phyloP scores from a whole-genome alignment of 176 grass and related monocot genomes.

The Bromus sterilis region DNA sequence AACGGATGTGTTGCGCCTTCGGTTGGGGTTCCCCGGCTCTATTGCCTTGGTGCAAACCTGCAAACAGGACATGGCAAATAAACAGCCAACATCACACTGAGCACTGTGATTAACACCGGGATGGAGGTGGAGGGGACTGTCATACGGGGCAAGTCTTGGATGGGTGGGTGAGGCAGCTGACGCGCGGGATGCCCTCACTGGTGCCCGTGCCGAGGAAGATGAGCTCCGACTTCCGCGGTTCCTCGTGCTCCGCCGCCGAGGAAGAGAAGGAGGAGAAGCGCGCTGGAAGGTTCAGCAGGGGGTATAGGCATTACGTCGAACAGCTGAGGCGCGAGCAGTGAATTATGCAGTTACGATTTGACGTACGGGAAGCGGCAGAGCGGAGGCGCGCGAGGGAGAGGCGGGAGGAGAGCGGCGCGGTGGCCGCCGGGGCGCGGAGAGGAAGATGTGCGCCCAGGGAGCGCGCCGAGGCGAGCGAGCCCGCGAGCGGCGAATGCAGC shows the following conservation, averaged over 20 bases:
- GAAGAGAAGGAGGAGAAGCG: constrained; percentile 1
- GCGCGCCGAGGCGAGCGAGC: background rate
- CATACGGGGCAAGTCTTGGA: constrained; percentile 61
- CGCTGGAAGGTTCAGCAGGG: background rate
- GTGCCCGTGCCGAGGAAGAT: constrained; percentile 96
- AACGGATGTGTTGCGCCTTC: constrained; percentile 84
- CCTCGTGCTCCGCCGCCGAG: background rate
- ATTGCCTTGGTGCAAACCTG: constrained; percentile 76
- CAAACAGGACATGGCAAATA: background rate
- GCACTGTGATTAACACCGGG: background rate
- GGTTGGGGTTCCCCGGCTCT: constrained; percentile 57
- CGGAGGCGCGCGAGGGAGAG: background rate
- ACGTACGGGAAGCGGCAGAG: background rate
- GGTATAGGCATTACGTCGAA: constrained; percentile 28
- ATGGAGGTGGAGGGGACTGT: background rate
- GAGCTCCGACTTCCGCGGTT: constrained; percentile 47
- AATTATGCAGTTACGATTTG: too few relatives aligned
- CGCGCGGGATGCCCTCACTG: constrained; percentile 78
- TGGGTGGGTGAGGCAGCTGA: constrained; percentile 85
- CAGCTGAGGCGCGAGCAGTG: background rate
- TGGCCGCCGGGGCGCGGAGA: background rate
- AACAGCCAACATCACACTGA: background rate
- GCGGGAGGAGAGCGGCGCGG: background rate
- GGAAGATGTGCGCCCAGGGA: background rate
- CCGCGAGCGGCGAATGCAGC: background rate